Conservation (phyloP, 768 basidiomycete genomes). For the Ephemerocybe angulata region DNA sequence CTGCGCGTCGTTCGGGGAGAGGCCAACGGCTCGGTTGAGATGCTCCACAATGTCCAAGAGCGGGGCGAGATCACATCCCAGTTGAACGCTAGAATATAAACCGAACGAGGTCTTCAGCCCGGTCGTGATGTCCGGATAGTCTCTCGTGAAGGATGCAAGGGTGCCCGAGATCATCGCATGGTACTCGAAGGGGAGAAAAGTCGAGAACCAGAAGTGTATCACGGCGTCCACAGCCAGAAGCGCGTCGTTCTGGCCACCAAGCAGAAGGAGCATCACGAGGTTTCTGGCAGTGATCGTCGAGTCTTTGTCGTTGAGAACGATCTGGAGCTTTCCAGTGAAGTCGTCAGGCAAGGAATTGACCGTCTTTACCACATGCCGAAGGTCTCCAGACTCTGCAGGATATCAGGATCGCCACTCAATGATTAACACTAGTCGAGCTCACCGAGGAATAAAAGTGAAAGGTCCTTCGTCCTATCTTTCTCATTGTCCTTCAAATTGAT, state of each 20-base stretch:
- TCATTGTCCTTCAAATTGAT: conserved; percentile 28
- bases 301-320: conserved; percentile 20
- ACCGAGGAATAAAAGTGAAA: conserved; percentile 25
- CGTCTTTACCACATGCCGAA: conserved; percentile 41
- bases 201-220: conserved; percentile 48
- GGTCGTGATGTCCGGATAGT: too few relatives aligned
- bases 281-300: conserved; percentile 33
- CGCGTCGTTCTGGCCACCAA: conserved; percentile 31
- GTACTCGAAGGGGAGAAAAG: conserved; percentile 35
- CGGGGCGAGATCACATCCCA: too few relatives aligned
- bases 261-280: conserved; percentile 37
- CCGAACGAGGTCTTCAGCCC: too few relatives aligned
- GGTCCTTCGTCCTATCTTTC: conserved; percentile 17
- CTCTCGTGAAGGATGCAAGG: too few relatives aligned
- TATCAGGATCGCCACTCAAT: background rate
- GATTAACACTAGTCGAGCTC: conserved; percentile 1
- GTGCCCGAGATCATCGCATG: too few relatives aligned
- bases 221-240: conserved; percentile 38
- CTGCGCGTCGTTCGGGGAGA: conserved; percentile 26
- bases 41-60: background rate
- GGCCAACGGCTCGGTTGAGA: background rate
- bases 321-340: conserved; percentile 35
- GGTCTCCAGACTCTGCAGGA: conserved; percentile 45
- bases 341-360: conserved; percentile 40
- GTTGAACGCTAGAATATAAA: too few relatives aligned